Percentiles rank a stretch among this genome's conserved stretches.
phyloP scores from a whole-genome alignment of 169 alveolate genomes.

The Eimeria tenella region DNA sequence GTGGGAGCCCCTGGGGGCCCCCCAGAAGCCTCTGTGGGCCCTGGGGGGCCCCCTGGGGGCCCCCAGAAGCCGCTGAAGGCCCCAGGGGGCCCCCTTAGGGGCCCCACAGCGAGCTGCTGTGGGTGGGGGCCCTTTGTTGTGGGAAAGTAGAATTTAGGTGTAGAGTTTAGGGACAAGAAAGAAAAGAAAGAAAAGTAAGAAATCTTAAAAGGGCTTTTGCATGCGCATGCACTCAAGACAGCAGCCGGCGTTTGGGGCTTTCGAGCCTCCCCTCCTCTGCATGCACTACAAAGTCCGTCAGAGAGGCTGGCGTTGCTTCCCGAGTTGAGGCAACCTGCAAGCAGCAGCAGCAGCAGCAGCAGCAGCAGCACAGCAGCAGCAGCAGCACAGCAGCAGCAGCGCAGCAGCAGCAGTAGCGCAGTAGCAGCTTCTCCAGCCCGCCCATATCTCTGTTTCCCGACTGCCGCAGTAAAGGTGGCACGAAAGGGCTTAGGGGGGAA shows the following conservation, averaged over 20 bases:
- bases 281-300: background rate
- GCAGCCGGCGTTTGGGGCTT: background rate
- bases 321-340: background rate
- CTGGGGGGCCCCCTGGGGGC: constrained; percentile 11
- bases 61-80: background rate
- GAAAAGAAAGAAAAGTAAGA: no score
- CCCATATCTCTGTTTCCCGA: no score
- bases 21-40: background rate
- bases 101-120: background rate
- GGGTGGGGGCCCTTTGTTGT: background rate
- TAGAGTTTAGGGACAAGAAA: background rate
- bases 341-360: no score
- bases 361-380: no score
- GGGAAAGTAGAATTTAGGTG: background rate
- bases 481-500: no score
- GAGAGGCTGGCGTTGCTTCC: background rate
- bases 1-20: background rate
- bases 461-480: no score
- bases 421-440: no score
- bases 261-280: background rate
- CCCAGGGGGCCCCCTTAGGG: background rate
- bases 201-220: background rate
- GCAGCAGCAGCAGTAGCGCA: no score
- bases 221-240: background rate
- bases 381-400: no score